A percentile compares a stretch with the other conserved stretches of the same genome.
Conservation (phyloP, 148 eudicot genomes). For the Vaccinium macrocarpon region DNA sequence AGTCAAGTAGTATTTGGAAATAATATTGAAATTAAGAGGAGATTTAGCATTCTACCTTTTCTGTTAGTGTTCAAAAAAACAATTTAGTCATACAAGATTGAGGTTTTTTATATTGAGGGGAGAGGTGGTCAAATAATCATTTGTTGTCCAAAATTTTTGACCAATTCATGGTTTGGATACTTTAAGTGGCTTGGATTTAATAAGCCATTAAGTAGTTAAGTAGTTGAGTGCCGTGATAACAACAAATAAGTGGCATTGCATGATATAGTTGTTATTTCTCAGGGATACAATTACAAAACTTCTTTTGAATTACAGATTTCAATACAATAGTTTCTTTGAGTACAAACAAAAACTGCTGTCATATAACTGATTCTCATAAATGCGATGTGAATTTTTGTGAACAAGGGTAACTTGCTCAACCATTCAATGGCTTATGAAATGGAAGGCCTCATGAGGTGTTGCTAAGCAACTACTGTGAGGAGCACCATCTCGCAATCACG, state of each 20-base stretch:
- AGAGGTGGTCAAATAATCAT: not conserved
- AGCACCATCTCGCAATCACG: not conserved
- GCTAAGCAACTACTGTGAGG: not conserved
- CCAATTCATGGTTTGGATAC: not conserved
- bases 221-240: not conserved
- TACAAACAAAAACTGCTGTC: not conserved
- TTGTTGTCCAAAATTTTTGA: not conserved
- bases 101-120: not conserved
- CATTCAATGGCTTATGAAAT: not conserved
- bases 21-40: not conserved
- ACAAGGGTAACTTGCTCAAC: not conserved
- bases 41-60: not conserved
- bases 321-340: not conserved
- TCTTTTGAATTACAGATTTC: not conserved
- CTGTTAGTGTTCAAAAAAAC: not conserved
- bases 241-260: not conserved
- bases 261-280: not conserved
- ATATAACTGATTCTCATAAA: not conserved
- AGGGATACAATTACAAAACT: not conserved
- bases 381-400: not conserved
- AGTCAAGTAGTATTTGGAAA: not conserved
- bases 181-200: not conserved
- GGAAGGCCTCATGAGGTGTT: not conserved
- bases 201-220: not conserved
- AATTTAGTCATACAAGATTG: not conserved